Conservation (phyloP, 1,139 yeast species). For the Cylindricascospora bacillispora region DNA sequence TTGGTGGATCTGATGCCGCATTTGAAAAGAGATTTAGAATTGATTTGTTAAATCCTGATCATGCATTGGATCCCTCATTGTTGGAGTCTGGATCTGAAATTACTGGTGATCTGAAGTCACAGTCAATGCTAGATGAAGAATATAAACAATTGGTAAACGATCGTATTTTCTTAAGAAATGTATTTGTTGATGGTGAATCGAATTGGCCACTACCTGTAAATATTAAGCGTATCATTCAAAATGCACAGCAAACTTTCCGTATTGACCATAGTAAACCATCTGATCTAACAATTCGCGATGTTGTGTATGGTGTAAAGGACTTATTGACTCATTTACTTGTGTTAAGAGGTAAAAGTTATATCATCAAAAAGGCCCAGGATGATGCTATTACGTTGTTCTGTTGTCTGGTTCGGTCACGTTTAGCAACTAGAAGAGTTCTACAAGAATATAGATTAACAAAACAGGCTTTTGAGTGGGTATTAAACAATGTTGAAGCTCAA, state of each 20-base stretch:
- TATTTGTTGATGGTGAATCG: constrained; percentile 87
- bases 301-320: constrained; percentile 59
- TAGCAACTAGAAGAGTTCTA: constrained; percentile 80
- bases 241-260: constrained; percentile 94
- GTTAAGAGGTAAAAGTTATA: constrained; percentile 67
- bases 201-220: constrained; percentile 98
- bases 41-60: constrained; percentile 64
- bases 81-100: constrained; percentile 87
- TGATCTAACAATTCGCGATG: constrained; percentile 74
- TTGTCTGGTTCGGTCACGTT: constrained; percentile 81
- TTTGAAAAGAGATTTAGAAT: constrained; percentile 80
- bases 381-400: constrained; percentile 88
- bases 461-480: constrained; percentile 88
- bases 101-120: constrained; percentile 78
- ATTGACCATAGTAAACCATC: constrained; percentile 84
- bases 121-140: constrained; percentile 71
- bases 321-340: constrained; percentile 59
- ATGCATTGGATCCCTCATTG: constrained; percentile 53
- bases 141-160: constrained; percentile 64
- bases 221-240: constrained; percentile 90
- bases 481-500: constrained; percentile 88
- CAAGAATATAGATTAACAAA: constrained; percentile 81
- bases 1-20: constrained; percentile 79
- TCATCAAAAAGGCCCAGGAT: constrained; percentile 75
- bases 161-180: constrained; percentile 67